phyloP scores from a whole-genome alignment of 2,329 filamentous ascomycete genomes.

The Pestalotiopsis sp. region DNA sequence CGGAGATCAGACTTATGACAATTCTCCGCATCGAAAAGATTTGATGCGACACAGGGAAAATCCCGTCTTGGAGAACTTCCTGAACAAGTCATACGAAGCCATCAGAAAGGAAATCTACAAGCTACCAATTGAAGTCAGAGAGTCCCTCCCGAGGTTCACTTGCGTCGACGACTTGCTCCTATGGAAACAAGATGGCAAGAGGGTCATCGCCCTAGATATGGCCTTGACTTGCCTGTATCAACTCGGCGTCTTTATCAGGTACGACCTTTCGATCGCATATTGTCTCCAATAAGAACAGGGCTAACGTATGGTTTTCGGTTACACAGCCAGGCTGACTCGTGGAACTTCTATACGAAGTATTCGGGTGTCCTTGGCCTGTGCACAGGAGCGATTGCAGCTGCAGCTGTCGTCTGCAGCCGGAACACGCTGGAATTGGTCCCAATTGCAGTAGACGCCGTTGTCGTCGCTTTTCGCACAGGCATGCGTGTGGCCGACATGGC shows the following conservation, averaged over 20 bases:
- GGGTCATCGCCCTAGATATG: slow-evolving; percentile 25
- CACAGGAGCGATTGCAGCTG: slow-evolving; percentile 33
- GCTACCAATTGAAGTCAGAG: slow-evolving; percentile 18
- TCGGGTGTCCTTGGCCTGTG: slow-evolving; percentile 29
- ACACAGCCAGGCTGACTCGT: slow-evolving; percentile 19
- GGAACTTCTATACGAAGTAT: slow-evolving; percentile 12
- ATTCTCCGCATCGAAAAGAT: slow-evolving; percentile 18
- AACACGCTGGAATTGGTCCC: slow-evolving; percentile 30
- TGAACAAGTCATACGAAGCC: slow-evolving; percentile 19
- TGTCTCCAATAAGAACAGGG: not conserved
- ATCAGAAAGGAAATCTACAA: slow-evolving; percentile 20
- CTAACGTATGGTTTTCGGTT: not conserved
- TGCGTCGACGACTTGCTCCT: slow-evolving; percentile 23
- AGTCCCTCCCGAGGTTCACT: slow-evolving; percentile 24
- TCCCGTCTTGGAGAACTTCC: slow-evolving; percentile 19
- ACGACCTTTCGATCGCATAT: not conserved
- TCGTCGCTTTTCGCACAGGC: slow-evolving; percentile 33
- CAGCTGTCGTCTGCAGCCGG: slow-evolving; percentile 31
- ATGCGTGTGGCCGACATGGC: slow-evolving; percentile 22
- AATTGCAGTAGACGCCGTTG: slow-evolving; percentile 31
- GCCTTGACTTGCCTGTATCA: slow-evolving; percentile 24
- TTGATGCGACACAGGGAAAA: slow-evolving; percentile 17
- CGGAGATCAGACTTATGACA: slow-evolving; percentile 25
- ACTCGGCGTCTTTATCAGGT: slow-evolving; percentile 23
- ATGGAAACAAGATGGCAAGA: slow-evolving; percentile 19